A percentile compares a stretch with the other conserved stretches of the same genome.
Evolutionary conservation across 2,329 filamentous ascomycete species (phyloP).

Genomic region (Capronia epimyces): DNA sequence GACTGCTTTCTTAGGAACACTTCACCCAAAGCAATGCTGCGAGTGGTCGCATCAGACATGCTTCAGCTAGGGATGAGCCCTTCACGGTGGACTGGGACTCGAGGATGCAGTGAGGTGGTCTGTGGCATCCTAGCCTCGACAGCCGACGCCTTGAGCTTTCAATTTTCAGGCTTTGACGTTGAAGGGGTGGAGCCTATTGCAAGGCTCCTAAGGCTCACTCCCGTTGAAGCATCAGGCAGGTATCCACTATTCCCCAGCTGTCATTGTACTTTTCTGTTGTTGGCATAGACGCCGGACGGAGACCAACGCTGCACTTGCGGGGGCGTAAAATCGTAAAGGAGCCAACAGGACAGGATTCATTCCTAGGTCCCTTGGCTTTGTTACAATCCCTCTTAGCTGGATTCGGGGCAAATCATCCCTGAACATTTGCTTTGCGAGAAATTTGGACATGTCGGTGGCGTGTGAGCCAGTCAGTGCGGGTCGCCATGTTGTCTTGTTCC

Average conservation of each 20-base stretch:
- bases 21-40: too few species aligned
- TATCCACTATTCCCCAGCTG: not conserved
- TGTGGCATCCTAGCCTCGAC: too few species aligned
- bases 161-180: not conserved
- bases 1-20: too few species aligned
- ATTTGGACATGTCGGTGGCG: conserved; percentile 1
- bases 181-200: not conserved
- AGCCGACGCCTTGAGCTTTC: too few species aligned
- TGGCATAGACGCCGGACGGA: not conserved
- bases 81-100: too few species aligned
- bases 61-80: too few species aligned
- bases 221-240: not conserved
- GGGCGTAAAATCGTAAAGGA: not conserved
- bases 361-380: not conserved
- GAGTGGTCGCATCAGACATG: too few species aligned
- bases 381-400: not conserved
- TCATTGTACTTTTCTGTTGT: not conserved
- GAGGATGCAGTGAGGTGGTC: too few species aligned
- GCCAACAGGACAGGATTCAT: not conserved
- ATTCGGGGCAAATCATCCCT: not conserved
- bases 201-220: too few species aligned
- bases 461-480: not conserved
- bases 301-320: not conserved
- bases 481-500: not conserved
- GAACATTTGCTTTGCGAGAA: conserved; percentile 1